A percentile compares a stretch with the other conserved stretches of the same genome.
These are phyloP conservation scores for Globisporangium okanoganense DNA, from an alignment of 352 stramenopile genomes.

Conservation along the genomic window DNA sequence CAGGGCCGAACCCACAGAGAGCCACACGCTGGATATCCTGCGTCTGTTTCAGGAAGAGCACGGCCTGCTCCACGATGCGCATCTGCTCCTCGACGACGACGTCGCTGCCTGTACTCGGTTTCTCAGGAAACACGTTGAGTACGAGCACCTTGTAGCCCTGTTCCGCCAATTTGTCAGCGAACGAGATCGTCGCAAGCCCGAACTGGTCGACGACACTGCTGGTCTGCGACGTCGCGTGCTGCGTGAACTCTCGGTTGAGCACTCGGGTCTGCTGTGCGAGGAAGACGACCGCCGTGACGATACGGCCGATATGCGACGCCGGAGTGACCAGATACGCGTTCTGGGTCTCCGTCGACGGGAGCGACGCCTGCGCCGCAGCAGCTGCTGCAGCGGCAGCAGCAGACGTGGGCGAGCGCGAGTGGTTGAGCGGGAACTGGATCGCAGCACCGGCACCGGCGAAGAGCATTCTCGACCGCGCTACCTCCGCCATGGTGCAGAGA, in stretches of 20 bases:
- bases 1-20: slow-evolving; percentile 59
- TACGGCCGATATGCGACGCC: slow-evolving; percentile 70
- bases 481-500: slow-evolving; percentile 14
- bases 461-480: slow-evolving; percentile 40
- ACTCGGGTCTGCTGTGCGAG: slow-evolving; percentile 34
- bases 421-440: slow-evolving; percentile 39
- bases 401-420: slow-evolving; percentile 5
- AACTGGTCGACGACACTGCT: slow-evolving; percentile 29
- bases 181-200: slow-evolving; percentile 56
- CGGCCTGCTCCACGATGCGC: slow-evolving; percentile 38
- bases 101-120: slow-evolving; percentile 7
- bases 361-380: neutral
- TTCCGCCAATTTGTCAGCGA: slow-evolving; percentile 84
- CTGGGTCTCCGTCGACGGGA: slow-evolving; percentile 15
- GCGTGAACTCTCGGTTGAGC: slow-evolving; percentile 28
- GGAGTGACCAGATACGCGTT: slow-evolving; percentile 72
- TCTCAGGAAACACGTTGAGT: slow-evolving; percentile 36
- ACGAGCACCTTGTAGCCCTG: slow-evolving; percentile 88
- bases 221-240: neutral
- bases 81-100: slow-evolving; percentile 21
- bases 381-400: slow-evolving; percentile 1
- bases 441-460: slow-evolving; percentile 45
- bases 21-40: slow-evolving; percentile 76
- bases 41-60: slow-evolving; percentile 55
- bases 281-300: slow-evolving; percentile 82